These are phyloP conservation scores for Kodamaea kakaduensis DNA, from an alignment of 805 yeast genomes.

Conservation along the genomic window DNA sequence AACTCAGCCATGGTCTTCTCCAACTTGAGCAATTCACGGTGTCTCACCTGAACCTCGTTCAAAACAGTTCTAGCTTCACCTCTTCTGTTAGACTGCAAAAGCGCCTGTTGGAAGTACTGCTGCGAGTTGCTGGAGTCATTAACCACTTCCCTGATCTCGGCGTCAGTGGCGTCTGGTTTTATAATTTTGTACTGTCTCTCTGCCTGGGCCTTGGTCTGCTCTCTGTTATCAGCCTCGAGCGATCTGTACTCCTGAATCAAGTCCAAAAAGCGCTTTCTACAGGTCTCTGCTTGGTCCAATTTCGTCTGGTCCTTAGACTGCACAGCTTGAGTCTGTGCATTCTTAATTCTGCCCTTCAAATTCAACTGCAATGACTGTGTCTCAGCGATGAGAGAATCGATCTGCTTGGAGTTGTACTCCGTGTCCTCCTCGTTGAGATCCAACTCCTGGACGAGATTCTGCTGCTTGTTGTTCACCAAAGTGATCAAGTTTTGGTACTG, in stretches of 20 bases:
- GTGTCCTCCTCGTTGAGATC: constrained; percentile 45
- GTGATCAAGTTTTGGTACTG: constrained; percentile 37
- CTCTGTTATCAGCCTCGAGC: constrained; percentile 82
- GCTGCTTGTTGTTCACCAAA: constrained; percentile 38
- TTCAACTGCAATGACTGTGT: constrained; percentile 72
- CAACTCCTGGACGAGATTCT: constrained; percentile 38
- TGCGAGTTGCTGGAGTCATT: constrained; percentile 73
- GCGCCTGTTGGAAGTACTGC: constrained; percentile 92
- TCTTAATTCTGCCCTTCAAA: constrained; percentile 72
- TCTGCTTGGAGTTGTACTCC: constrained; percentile 63
- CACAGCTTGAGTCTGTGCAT: constrained; percentile 65
- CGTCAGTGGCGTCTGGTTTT: constrained; percentile 79
- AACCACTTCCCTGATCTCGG: constrained; percentile 79
- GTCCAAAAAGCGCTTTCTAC: constrained; percentile 78
- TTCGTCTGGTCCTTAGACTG: constrained; percentile 64
- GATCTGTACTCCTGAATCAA: constrained; percentile 83
- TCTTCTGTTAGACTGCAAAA: constrained; percentile 78
- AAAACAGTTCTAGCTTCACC: constrained; percentile 95
- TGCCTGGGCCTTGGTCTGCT: constrained; percentile 80
- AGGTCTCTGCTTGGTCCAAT: constrained; percentile 85
- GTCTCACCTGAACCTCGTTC: constrained; percentile 94
- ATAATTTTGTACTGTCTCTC: constrained; percentile 90
- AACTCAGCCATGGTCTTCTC: constrained; percentile 95
- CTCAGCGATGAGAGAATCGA: constrained; percentile 73
- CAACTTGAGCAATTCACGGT: constrained; percentile 88